These are phyloP conservation scores for Podospora appendiculata DNA, from an alignment of 495 filamentous ascomycete species.

Conservation along the genomic window DNA sequence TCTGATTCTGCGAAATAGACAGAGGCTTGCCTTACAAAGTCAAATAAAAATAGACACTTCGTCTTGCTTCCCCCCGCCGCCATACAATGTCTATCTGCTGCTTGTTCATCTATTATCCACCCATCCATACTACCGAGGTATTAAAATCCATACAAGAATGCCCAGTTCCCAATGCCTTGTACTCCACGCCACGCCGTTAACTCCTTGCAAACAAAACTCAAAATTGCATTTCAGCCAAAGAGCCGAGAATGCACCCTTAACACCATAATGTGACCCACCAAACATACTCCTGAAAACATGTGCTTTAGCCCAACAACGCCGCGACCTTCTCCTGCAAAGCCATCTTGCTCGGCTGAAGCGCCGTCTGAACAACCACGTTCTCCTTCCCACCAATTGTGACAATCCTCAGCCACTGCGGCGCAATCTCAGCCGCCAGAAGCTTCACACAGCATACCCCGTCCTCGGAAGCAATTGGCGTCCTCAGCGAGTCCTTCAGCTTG, in stretches of 20 bases:
- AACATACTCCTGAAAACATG: neutral
- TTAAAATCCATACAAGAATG: no score
- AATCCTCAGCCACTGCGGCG: conserved; percentile 54
- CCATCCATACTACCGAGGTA: no score
- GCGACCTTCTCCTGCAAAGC: conserved; percentile 38
- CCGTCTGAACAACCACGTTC: conserved; percentile 50
- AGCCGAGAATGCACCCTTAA: neutral
- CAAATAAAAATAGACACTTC: no score
- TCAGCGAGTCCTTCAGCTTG: conserved; percentile 52
- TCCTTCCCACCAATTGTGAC: conserved; percentile 46
- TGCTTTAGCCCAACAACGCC: conserved; percentile 20
- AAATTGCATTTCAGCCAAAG: neutral
- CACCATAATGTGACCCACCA: neutral
- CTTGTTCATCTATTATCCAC: no score
- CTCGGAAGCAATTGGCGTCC: conserved; percentile 51
- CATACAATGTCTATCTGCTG: no score
- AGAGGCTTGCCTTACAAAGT: no score
- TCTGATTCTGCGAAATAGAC: no score
- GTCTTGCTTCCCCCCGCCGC: no score
- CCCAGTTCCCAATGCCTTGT: neutral
- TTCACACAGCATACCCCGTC: conserved; percentile 50
- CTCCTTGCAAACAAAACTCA: neutral
- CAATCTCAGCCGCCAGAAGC: conserved; percentile 50
- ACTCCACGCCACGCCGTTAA: neutral
- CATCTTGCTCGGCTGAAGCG: conserved; percentile 29